phyloP scores from a whole-genome alignment of 371 early-diverging fungal genomes.

The Mucor plumbeus region DNA sequence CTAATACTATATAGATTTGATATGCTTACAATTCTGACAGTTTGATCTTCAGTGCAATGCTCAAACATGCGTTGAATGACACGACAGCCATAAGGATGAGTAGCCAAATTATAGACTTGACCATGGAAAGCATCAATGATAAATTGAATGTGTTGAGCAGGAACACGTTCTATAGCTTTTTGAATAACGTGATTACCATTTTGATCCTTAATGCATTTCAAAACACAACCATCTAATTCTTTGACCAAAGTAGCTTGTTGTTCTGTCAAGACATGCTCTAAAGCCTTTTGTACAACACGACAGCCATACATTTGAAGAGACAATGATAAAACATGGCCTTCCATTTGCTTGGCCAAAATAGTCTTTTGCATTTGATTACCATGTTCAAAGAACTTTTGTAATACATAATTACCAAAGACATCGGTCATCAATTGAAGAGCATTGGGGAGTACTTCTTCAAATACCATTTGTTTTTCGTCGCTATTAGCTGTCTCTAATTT shows the following conservation, averaged over 20 bases:
- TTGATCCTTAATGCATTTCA: constrained; percentile 99
- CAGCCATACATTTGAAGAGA: constrained; percentile 99
- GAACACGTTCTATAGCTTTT: constrained; percentile 98
- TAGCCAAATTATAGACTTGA: constrained; percentile 95
- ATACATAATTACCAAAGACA: constrained; percentile 99
- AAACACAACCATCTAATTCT: constrained; percentile 93
- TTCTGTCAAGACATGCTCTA: constrained; percentile 91
- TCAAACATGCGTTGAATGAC: constrained; percentile 99
- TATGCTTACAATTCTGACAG: constrained; percentile 50
- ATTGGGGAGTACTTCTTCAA: constrained; percentile 94
- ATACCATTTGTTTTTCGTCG: constrained; percentile 96
- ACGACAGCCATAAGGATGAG: constrained; percentile 99
- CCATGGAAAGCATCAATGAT: constrained; percentile 97
- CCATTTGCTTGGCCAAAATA: constrained; percentile 90
- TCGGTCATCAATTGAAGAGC: constrained; percentile 97
- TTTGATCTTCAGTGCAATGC: constrained; percentile 90
- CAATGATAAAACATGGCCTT: constrained; percentile 90
- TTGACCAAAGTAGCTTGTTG: constrained; percentile 90
- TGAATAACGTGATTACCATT: constrained; percentile 99
- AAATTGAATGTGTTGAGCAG: constrained; percentile 91
- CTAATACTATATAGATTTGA: not conserved
- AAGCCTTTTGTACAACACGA: constrained; percentile 99
- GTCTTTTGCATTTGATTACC: constrained; percentile 91
- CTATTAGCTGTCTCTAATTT: constrained; percentile 92
- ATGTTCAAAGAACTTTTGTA: constrained; percentile 99